Evolutionary conservation across 306 rosid genomes (phyloP).

Genomic region (Canavalia gladiata): DNA sequence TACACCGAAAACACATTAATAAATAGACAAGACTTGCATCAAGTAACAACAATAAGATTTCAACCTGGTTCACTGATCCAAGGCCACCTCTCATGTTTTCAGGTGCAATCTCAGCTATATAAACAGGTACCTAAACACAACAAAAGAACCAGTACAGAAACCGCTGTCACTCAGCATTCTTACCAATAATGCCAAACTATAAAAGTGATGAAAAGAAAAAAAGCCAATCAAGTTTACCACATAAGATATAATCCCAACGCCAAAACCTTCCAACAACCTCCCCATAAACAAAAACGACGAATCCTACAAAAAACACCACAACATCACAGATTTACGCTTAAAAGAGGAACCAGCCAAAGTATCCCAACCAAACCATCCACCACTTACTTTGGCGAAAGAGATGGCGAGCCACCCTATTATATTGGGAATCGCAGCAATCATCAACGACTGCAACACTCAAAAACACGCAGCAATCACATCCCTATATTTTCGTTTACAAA

Average conservation of each 20-base stretch:
- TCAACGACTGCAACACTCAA: too few relatives aligned
- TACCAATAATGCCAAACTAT: constrained; percentile 21
- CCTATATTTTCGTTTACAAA: neutral
- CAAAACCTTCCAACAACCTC: constrained; percentile 90
- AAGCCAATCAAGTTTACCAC: constrained; percentile 62
- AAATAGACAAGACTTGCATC: neutral
- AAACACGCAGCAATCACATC: neutral
- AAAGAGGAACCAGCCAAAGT: neutral
- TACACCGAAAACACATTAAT: neutral
- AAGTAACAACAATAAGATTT: constrained; percentile 37
- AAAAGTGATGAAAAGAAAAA: neutral
- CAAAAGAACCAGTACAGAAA: constrained; percentile 2
- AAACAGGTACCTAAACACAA: constrained; percentile 78
- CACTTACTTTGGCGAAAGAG: constrained; percentile 74
- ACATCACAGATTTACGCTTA: neutral
- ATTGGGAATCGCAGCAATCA: constrained; percentile 79
- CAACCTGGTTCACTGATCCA: constrained; percentile 92
- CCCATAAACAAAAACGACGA: constrained; percentile 84
- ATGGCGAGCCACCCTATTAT: constrained; percentile 82
- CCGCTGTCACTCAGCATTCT: constrained; percentile 42
- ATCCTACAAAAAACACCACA: constrained; percentile 58
- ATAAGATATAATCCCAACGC: constrained; percentile 90
- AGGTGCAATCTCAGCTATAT: constrained; percentile 92
- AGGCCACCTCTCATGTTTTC: constrained; percentile 84
- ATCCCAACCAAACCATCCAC: constrained; percentile 28